Evolutionary conservation across 1,284 basidiomycete genomes (phyloP).

Genomic region (Rhodotorula glutinis): DNA sequence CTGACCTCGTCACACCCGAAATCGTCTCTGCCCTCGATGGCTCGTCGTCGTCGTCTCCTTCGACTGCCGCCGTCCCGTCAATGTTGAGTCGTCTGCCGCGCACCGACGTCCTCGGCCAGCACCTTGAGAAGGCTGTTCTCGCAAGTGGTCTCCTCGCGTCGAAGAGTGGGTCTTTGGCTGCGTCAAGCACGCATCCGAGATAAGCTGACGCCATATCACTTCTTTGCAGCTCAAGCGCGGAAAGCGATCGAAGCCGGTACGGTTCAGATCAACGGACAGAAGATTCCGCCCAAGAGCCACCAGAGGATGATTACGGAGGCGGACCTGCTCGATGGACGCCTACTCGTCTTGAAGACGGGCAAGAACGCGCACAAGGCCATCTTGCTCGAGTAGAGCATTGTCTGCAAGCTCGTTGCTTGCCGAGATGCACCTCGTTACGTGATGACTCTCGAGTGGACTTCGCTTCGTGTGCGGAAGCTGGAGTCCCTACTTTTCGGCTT

Average conservation of each 20-base stretch:
- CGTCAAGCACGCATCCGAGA: too few relatives aligned
- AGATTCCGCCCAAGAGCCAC: slow-evolving; percentile 46
- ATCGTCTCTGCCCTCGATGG: slow-evolving; percentile 59
- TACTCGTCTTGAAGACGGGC: slow-evolving; percentile 70
- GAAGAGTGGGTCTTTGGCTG: slow-evolving; percentile 26
- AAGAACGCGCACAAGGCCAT: slow-evolving; percentile 60
- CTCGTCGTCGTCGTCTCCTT: slow-evolving; percentile 55
- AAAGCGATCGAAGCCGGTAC: slow-evolving; percentile 56
- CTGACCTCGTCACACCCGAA: slow-evolving; percentile 52
- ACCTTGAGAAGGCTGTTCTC: slow-evolving; percentile 24
- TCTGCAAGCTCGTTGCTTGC: too few relatives aligned
- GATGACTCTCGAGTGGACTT: too few relatives aligned
- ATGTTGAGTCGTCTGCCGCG: slow-evolving; percentile 59
- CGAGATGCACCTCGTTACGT: too few relatives aligned
- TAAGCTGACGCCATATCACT: neutral
- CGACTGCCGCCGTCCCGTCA: slow-evolving; percentile 53
- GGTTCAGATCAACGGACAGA: slow-evolving; percentile 58
- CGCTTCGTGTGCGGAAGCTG: too few relatives aligned
- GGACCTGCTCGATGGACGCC: slow-evolving; percentile 62
- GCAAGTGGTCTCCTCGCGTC: slow-evolving; percentile 29
- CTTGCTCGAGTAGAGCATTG: slow-evolving; percentile 26
- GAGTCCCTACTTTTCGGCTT: too few relatives aligned
- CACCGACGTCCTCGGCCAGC: slow-evolving; percentile 52
- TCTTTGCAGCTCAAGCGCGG: slow-evolving; percentile 56
- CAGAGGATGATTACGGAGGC: slow-evolving; percentile 48